Percentiles rank a stretch among this genome's conserved stretches.
phyloP scores from a whole-genome alignment of 2,329 filamentous ascomycete species.

The Plectosphaerella sp. region DNA sequence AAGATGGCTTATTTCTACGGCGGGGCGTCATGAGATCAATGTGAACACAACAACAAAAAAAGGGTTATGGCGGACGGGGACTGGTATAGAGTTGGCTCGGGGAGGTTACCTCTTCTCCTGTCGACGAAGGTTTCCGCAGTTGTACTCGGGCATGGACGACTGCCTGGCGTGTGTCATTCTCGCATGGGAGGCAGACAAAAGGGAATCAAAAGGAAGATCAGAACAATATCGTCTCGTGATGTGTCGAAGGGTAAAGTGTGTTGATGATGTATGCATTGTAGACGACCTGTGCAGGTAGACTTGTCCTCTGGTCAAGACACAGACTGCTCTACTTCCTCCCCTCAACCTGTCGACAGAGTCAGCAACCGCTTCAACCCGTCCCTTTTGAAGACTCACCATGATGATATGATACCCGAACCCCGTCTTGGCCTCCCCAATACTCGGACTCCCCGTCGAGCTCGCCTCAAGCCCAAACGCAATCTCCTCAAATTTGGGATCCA shows the following conservation, averaged over 20 bases:
- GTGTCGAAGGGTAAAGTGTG: neutral
- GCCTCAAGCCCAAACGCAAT: slow-evolving; percentile 66
- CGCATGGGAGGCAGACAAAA: slow-evolving; percentile 20
- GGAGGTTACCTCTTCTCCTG: slow-evolving; percentile 19
- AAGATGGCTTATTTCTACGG: neutral
- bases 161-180: slow-evolving; percentile 26
- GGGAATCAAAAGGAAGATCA: slow-evolving; percentile 33
- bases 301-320: neutral
- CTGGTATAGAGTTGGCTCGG: slow-evolving; percentile 32
- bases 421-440: slow-evolving; percentile 68
- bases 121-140: slow-evolving; percentile 24
- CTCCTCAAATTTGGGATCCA: slow-evolving; percentile 67
- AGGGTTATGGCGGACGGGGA: slow-evolving; percentile 4
- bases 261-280: slow-evolving; percentile 4
- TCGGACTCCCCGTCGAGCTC: slow-evolving; percentile 60
- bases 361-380: neutral
- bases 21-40: neutral
- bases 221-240: neutral
- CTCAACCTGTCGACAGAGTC: slow-evolving; percentile 25
- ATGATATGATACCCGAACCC: slow-evolving; percentile 75
- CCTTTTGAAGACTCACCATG: slow-evolving; percentile 49
- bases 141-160: slow-evolving; percentile 38
- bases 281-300: neutral
- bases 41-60: neutral
- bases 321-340: slow-evolving; percentile 29